Base-by-base conservation (phyloP, 768 basidiomycete genomes). In the Punctularia strigosozonata region DNA sequence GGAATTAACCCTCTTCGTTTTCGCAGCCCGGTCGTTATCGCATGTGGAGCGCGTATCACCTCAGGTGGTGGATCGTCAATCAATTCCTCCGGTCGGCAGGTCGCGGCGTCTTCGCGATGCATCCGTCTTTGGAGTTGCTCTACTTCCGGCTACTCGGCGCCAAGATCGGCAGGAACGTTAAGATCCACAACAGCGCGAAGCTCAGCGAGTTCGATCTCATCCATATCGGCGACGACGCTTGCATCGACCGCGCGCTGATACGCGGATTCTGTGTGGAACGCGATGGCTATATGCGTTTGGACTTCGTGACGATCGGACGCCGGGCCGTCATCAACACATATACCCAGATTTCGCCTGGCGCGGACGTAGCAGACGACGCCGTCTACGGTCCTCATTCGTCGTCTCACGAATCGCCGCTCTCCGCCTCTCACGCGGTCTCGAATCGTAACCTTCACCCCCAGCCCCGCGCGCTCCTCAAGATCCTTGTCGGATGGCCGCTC, bases 61-160 rank as follows among this genome's bases (percentile, higher is more conserved):
- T 67, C 7, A 60, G 65, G 1, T 67, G 64, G 60, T 67, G 65
- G 65, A 52, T 67, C 28, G 63, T 64, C 24, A 62, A 67, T 46
- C 60, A 62, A 43, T 49, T 49, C 24, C 40, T 67, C 10, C 53
- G 60, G 51, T 53, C 58, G 33, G 53, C 66, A 1, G 68, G 65
- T 1, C 60, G 62, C 25, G 68, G 66, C 3, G 50, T 70, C 21
- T 70, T 70, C 42, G 43, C 61, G n/a, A 45, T 55, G 31, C 60
- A 65, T 40, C 62, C 66, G 2, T 48, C 49, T 5, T 43, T 66
- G 26, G 54, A 61, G 36, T 51, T 58, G 6, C 42, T 68, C 2
- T 68, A 70, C 52, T 68, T 63, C 48, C 65, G 66, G 8, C 46
- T 69, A 6, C 58, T 70, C 12, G 68, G 68, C 1, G 67, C 68